Conservation (phyloP, 2,329 filamentous ascomycete species). For the Diaporthe destruens region DNA sequence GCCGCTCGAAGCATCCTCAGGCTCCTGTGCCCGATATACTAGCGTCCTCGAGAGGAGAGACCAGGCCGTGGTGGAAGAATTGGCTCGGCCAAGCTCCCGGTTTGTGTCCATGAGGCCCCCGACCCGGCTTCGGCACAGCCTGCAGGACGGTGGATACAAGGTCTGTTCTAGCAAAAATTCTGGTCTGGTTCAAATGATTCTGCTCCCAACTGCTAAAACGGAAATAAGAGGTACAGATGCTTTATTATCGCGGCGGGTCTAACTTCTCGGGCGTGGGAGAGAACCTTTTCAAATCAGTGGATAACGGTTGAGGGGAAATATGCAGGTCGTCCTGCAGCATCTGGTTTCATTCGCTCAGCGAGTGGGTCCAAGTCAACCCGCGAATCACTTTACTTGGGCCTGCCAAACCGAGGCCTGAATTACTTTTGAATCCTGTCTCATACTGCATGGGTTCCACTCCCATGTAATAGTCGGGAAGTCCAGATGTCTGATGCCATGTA, state of each 20-base stretch:
- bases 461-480: neutral
- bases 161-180: neutral
- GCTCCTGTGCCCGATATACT: too few species aligned
- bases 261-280: neutral
- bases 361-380: neutral
- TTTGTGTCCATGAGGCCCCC: conserved; percentile 4
- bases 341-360: neutral
- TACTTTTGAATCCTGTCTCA: neutral
- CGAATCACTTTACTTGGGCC: neutral
- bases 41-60: conserved; percentile 36
- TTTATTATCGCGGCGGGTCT: neutral
- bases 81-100: neutral
- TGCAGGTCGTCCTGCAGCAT: neutral
- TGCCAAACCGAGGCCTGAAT: neutral
- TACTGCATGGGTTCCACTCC: neutral
- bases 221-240: neutral
- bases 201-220: neutral
- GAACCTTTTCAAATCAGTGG: neutral
- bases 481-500: neutral
- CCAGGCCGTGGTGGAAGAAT: neutral
- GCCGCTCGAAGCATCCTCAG: neutral
- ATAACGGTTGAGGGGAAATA: neutral
- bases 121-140: neutral
- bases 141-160: neutral
- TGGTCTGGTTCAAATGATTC: neutral